Base-by-base conservation (phyloP, 225 moss, liverwort and hornwort species). In the Bryum argenteum region DNA sequence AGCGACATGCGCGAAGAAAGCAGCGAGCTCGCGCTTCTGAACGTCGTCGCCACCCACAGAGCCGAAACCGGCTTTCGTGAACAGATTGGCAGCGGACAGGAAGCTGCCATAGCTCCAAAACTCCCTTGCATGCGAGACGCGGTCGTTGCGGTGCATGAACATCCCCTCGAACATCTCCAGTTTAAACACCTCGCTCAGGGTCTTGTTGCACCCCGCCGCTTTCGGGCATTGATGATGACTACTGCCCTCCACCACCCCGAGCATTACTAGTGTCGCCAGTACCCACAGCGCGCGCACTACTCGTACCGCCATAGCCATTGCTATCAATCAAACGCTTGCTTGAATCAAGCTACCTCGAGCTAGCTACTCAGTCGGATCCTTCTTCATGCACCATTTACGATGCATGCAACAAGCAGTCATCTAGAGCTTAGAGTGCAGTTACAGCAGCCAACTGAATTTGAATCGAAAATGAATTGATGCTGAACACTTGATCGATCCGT, bases 1-100 rank as follows among this genome's bases (percentile, higher is more conserved):
- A 19, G 93, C 93, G 16, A 82, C 91, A 54, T 97, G 96, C 10
- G 91, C 93, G 19, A 92, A 83, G 75, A 97, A 97, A 1, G 94
- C 94, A 12, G 91, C 78, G 1, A 94, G 75, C 78, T 97, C 93
- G 53, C 78, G 66, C 75, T 90, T 90, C 79, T 97, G 93, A 39
- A 79, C 58, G 0, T 75, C 77, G 11, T 90, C 77, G 40, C 93
- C 96, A 9, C 89, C 91, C 2, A 75, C 66, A 5, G 90, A 77
- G 22, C 83, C 91, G 60, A 97, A 92, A 13, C 89, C 94, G 17
- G 74, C 71, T 63, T 71, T 55, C 62, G 68, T 45, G 44, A 90
- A 94, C 82, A 82, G 73, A 64, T 67, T 47, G 13, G 91, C 83
- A 4, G 93, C 96, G 20, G 19, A 37, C 37, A 94, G 66, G 73